Evolutionary conservation across 2,329 filamentous ascomycete species (phyloP).

Genomic region (Laburnicola sp.): DNA sequence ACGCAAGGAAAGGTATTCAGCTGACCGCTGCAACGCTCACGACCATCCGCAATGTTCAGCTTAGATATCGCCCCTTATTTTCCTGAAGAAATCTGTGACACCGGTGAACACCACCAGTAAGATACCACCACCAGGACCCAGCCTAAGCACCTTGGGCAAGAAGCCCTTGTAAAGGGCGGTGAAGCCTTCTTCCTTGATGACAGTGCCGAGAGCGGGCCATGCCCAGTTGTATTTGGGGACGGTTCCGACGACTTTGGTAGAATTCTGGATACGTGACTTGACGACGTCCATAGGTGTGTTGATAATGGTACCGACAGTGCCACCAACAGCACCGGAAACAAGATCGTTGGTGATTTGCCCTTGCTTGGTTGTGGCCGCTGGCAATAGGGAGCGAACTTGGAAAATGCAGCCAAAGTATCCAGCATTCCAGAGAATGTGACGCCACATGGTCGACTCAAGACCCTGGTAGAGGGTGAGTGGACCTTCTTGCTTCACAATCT

Average conservation of each 20-base stretch:
- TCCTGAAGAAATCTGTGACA: slow-evolving; percentile 90
- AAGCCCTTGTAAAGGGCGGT: slow-evolving; percentile 95
- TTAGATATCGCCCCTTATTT: slow-evolving; percentile 54
- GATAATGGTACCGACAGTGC: slow-evolving; percentile 84
- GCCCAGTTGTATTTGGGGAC: slow-evolving; percentile 99
- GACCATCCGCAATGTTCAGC: neutral
- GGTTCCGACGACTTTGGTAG: slow-evolving; percentile 75
- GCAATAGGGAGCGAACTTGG: slow-evolving; percentile 86
- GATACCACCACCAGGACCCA: slow-evolving; percentile 72
- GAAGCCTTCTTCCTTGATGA: slow-evolving; percentile 93
- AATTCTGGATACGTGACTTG: slow-evolving; percentile 98
- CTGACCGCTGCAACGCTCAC: neutral
- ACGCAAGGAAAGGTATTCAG: neutral
- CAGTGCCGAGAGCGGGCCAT: slow-evolving; percentile 80
- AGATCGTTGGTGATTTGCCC: slow-evolving; percentile 85
- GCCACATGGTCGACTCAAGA: slow-evolving; percentile 94
- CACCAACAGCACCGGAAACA: slow-evolving; percentile 82
- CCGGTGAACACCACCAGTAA: slow-evolving; percentile 84
- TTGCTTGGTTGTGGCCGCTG: slow-evolving; percentile 77
- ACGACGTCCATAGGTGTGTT: slow-evolving; percentile 98
- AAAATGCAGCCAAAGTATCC: slow-evolving; percentile 99
- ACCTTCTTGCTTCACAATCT: slow-evolving; percentile 84
- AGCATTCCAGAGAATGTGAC: slow-evolving; percentile 90
- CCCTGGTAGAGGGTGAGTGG: slow-evolving; percentile 91
- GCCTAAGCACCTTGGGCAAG: slow-evolving; percentile 85